Evolutionary conservation across 1,284 basidiomycete genomes (phyloP).

Genomic region (Anthracocystis walkeri): DNA sequence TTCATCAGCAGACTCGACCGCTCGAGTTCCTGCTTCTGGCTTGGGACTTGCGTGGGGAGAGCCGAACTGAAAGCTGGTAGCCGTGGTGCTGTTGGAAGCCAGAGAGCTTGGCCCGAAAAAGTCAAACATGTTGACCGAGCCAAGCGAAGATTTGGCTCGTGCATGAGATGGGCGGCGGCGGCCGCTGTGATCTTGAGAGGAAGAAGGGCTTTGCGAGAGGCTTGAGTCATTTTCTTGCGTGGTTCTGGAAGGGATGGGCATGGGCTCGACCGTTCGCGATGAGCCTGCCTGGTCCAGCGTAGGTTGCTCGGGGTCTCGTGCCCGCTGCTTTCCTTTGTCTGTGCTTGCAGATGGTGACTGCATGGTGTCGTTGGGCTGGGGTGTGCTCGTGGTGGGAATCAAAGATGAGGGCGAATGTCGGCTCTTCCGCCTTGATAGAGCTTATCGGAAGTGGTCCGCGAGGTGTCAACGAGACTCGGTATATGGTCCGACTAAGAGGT

Average conservation of each 20-base stretch:
- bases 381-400: not conserved
- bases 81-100: conserved; percentile 38
- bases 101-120: conserved; percentile 53
- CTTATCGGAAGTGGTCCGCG: not conserved
- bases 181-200: not conserved
- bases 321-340: conserved; percentile 34
- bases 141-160: conserved; percentile 40
- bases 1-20: not conserved
- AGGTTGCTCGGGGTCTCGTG: conserved; percentile 8
- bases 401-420: not conserved
- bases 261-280: conserved; percentile 10
- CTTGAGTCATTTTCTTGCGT: not conserved
- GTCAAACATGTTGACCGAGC: conserved; percentile 39
- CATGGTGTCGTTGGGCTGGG: not conserved
- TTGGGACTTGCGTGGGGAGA: conserved; percentile 35
- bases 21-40: not conserved
- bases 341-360: conserved; percentile 3
- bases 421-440: not conserved
- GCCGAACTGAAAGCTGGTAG: conserved; percentile 45
- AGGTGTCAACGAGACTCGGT: too few species aligned
- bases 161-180: conserved; percentile 29
- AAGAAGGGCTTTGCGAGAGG: conserved; percentile 1
- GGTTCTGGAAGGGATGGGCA: conserved; percentile 16
- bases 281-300: conserved; percentile 1
- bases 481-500: too few species aligned